These are phyloP conservation scores for Aristolochia fimbriata DNA, from an alignment of 164 flowering plant species.

Conservation along the genomic window DNA sequence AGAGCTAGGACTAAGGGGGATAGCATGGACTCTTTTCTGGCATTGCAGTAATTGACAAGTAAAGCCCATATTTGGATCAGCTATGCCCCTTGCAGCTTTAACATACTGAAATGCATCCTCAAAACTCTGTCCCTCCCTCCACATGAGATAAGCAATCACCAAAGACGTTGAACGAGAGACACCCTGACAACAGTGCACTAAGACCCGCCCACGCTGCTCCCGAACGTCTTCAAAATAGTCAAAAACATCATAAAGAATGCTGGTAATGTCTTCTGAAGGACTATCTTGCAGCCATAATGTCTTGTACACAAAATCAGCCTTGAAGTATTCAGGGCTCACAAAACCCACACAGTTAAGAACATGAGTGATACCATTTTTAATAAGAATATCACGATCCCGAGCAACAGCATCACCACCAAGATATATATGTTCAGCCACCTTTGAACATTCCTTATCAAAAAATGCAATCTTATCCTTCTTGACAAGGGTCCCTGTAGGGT, in stretches of 20 bases:
- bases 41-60: slow-evolving; percentile 77
- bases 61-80: slow-evolving; percentile 86
- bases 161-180: slow-evolving; percentile 73
- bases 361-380: slow-evolving; percentile 64
- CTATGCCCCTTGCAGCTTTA: slow-evolving; percentile 68
- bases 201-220: slow-evolving; percentile 64
- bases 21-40: slow-evolving; percentile 71
- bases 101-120: slow-evolving; percentile 78
- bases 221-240: slow-evolving; percentile 86
- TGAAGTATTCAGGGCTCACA: slow-evolving; percentile 83
- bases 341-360: slow-evolving; percentile 91
- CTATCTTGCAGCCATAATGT: slow-evolving; percentile 83
- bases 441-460: slow-evolving; percentile 77
- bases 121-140: slow-evolving; percentile 74
- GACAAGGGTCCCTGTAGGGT: slow-evolving; percentile 29
- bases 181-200: slow-evolving; percentile 87
- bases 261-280: slow-evolving; percentile 78
- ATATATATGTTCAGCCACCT: slow-evolving; percentile 62
- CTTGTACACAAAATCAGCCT: slow-evolving; percentile 70
- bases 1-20: slow-evolving; percentile 63
- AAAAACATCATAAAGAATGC: slow-evolving; percentile 80
- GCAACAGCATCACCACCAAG: slow-evolving; percentile 79
- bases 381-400: slow-evolving; percentile 50
- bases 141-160: slow-evolving; percentile 86
- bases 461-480: slow-evolving; percentile 75